Evolutionary conservation across 805 yeast species (phyloP).

Genomic region (Teunomyces lycoperdinae): DNA sequence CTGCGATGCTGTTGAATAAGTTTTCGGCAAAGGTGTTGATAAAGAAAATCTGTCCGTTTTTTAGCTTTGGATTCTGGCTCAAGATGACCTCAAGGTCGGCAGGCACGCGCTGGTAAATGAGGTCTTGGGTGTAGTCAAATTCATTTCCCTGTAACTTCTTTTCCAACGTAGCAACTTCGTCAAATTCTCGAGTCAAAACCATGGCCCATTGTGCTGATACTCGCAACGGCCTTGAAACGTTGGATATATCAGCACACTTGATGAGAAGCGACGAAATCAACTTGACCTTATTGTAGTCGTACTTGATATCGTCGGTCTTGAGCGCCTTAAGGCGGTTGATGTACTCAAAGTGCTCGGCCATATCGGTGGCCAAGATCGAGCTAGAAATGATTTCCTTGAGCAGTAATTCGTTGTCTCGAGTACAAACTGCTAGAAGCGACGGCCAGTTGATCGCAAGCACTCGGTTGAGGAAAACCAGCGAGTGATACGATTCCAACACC

Average conservation of each 20-base stretch:
- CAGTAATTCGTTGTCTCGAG: constrained; percentile 10
- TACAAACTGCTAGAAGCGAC: constrained; percentile 39
- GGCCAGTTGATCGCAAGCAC: constrained; percentile 38
- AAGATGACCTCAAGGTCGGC: constrained; percentile 43
- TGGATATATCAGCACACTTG: constrained; percentile 94
- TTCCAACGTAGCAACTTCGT: constrained; percentile 59
- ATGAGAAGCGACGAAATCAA: constrained; percentile 68
- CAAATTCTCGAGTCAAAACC: constrained; percentile 73
- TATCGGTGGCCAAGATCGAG: constrained; percentile 66
- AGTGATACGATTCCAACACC: constrained; percentile 81
- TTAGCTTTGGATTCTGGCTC: constrained; percentile 46
- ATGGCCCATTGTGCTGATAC: constrained; percentile 86
- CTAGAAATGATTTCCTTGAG: constrained; percentile 31
- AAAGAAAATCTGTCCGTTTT: constrained; percentile 78
- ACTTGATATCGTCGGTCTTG: constrained; percentile 14
- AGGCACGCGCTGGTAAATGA: constrained; percentile 37
- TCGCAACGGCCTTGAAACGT: constrained; percentile 77
- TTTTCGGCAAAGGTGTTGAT: constrained; percentile 77
- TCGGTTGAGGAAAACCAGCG: constrained; percentile 53
- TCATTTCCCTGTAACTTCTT: constrained; percentile 15
- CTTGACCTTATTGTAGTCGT: constrained; percentile 22
- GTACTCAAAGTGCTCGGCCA: constrained; percentile 83
- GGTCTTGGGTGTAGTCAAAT: constrained; percentile 9
- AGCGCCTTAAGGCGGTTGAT: constrained; percentile 46
- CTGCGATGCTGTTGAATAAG: constrained; percentile 64